Conservation (phyloP, 257 asterid genomes). For the Ajuga chamaepitys region DNA sequence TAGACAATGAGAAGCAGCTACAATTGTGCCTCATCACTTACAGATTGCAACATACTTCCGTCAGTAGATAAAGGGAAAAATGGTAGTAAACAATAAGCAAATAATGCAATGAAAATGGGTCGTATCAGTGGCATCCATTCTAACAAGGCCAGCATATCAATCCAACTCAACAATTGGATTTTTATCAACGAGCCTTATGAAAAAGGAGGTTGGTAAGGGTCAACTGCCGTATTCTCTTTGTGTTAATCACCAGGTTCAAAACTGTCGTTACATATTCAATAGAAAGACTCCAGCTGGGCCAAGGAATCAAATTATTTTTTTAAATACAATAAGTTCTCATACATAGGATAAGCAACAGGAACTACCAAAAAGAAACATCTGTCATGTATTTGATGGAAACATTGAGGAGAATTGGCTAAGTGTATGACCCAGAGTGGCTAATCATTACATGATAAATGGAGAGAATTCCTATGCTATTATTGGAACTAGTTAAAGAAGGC, state of each 20-base stretch:
- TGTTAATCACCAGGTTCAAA: not conserved
- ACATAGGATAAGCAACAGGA: not conserved
- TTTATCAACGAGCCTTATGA: not conserved
- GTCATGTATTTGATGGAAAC: not conserved
- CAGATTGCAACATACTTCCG: not conserved
- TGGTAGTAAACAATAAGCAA: not conserved
- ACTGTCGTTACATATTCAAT: not conserved
- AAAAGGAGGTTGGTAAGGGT: not conserved
- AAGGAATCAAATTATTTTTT: not conserved
- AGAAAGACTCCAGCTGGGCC: not conserved
- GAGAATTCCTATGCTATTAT: not conserved
- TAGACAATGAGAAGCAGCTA: not conserved
- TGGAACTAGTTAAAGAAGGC: not conserved
- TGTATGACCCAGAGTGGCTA: not conserved
- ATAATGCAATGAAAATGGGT: slow-evolving; percentile 5
- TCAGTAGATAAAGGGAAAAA: not conserved
- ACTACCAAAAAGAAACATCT: not conserved
- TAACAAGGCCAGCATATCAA: not conserved
- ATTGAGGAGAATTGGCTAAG: not conserved
- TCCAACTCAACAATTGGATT: not conserved
- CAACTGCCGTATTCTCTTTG: not conserved
- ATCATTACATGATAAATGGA: not conserved
- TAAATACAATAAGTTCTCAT: not conserved
- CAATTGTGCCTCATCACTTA: not conserved
- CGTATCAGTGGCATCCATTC: not conserved